Percentiles rank a stretch among this genome's conserved stretches.
Conservation (phyloP, 2,329 filamentous ascomycete genomes). For the Akanthomyces muscarius region DNA sequence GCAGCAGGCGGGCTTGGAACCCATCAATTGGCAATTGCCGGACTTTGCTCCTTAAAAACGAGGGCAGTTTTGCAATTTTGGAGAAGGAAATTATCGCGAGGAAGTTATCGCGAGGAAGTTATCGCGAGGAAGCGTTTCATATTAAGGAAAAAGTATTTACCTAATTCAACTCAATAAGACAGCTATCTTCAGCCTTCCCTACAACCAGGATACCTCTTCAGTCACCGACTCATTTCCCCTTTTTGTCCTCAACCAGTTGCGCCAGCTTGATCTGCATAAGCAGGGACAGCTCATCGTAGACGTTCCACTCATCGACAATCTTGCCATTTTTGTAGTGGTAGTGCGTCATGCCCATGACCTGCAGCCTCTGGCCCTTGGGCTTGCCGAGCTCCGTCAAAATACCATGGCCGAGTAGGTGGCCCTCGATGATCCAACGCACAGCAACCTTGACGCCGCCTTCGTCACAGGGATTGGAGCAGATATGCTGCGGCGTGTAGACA, state of each 20-base stretch:
- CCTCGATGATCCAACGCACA: constrained; percentile 9
- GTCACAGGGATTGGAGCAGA: constrained; percentile 9
- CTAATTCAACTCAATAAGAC: no score
- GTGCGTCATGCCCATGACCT: constrained; percentile 17
- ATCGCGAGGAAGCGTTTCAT: no score
- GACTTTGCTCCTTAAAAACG: neutral
- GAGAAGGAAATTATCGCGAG: no score
- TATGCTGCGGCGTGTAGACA: constrained; percentile 4
- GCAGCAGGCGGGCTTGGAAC: constrained; percentile 6
- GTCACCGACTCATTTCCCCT: neutral
- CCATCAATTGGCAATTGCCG: neutral
- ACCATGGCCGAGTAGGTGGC: constrained; percentile 7
- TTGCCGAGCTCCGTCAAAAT: constrained; percentile 1
- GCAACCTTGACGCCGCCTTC: constrained; percentile 13
- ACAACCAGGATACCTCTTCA: no score
- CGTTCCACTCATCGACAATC: constrained; percentile 14
- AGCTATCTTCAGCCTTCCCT: no score
- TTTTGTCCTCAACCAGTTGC: neutral
- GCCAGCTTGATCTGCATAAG: constrained; percentile 10
- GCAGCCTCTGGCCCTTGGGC: constrained; percentile 9
- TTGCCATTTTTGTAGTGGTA: constrained; percentile 13
- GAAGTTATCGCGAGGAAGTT: no score
- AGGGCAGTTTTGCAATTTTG: no score
- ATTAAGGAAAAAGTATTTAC: no score
- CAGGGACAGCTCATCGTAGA: constrained; percentile 10